phyloP scores from a whole-genome alignment of 345 rosid species.

The Eucalyptus erythrocorys region DNA sequence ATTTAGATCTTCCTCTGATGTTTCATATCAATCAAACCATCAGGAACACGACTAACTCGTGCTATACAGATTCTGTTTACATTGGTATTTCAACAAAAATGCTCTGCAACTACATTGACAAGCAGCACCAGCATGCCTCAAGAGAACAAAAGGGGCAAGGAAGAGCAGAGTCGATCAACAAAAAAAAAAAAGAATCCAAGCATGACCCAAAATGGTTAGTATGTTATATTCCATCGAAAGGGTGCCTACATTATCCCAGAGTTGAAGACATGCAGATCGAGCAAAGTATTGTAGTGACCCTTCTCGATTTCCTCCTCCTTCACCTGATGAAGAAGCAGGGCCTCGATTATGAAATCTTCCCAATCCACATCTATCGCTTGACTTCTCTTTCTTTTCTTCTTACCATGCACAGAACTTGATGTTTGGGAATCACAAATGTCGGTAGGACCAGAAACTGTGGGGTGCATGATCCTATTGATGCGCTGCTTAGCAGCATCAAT shows the following conservation, averaged over 20 bases:
- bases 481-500: conserved; percentile 58
- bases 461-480: conserved; percentile 33
- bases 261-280: conserved; percentile 59
- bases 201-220: neutral
- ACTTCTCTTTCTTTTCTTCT: conserved; percentile 35
- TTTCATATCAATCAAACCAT: neutral
- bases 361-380: conserved; percentile 36
- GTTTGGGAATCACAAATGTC: neutral
- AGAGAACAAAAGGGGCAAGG: neutral
- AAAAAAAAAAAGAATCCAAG: neutral
- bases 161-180: neutral
- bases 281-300: conserved; percentile 63
- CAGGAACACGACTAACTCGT: neutral
- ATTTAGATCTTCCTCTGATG: neutral
- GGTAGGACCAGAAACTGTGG: conserved; percentile 4
- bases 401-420: neutral
- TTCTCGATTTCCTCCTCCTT: conserved; percentile 71
- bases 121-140: neutral
- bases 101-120: neutral
- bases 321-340: conserved; percentile 58
- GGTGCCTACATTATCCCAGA: conserved; percentile 18
- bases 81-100: neutral
- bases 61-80: neutral
- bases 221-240: neutral
- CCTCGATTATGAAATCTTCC: conserved; percentile 85